Evolutionary conservation across 2,329 filamentous ascomycete genomes (phyloP), one percentile per base, ranked within the genome.

Genomic region (Calonectria montana): DNA sequence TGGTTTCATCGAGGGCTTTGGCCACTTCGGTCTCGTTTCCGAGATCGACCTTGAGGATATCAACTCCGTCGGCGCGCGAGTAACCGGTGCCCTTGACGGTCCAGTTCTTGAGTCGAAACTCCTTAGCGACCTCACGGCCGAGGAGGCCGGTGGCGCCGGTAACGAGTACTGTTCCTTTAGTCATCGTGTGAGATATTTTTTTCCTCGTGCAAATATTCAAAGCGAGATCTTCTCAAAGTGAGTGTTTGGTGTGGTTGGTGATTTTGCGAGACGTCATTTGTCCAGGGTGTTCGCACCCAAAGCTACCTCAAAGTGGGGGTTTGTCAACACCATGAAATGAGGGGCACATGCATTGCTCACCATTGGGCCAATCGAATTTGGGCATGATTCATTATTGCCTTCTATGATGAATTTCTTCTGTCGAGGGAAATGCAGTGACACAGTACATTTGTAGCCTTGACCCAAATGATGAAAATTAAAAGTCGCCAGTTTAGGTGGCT

Each of bases 111-210:
- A 88, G 83, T 66, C 91, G 86, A 81, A 98, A 97, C 15, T 90
- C 90, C 73, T 89, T 90, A 67, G 92, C 87, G 13, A 97, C 93
- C 82, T 97, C 91, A 50, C 95, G 91, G 61, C 96, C 95, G 2
- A 98, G 89, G 13, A 97, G 88, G 67, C 95, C 95, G 23, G 94
- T 96, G 43, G 94, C 95, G 69, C 95, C 95, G 8, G 95, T 98
- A 67, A 98, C 86, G 29, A 98, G 87, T 12, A 90, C 94, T 29
- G 88, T 92, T 16, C 77, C 77, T 37, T 75, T 71, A 4, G 73
- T 35, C 80, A 81, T 81, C 16, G 21, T 41, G 25, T 18, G 23
- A 25, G 53, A 23, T 12, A 13, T n/a, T 10, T 39, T 35, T 16
- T 37, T 23, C 53, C 31, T 57, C 13, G 53, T 57, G 53, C 53